These are phyloP conservation scores for Pezizomycotina sp. DNA, from an alignment of 2,329 filamentous ascomycete genomes.

Conservation along the genomic window DNA sequence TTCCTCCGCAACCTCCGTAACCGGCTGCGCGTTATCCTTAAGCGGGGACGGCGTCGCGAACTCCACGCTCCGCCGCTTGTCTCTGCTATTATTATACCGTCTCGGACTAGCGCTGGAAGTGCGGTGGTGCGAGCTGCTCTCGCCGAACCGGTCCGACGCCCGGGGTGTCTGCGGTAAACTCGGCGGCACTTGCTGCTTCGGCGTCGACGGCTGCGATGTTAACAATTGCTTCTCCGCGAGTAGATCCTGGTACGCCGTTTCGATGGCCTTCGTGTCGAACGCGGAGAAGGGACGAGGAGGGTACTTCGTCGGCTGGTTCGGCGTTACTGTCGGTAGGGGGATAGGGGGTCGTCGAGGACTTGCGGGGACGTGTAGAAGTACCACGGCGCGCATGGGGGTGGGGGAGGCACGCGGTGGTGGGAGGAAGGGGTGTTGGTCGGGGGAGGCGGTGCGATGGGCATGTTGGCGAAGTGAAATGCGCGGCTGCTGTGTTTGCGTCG, in stretches of 20 bases:
- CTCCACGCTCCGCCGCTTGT: slow-evolving; percentile 16
- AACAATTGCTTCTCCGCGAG: slow-evolving; percentile 21
- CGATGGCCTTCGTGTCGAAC: slow-evolving; percentile 63
- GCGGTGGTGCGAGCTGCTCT: slow-evolving; percentile 4
- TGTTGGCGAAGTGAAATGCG: no score
- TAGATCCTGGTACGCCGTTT: slow-evolving; percentile 58
- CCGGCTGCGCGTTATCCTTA: no score
- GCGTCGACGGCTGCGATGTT: slow-evolving; percentile 8
- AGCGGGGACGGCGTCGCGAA: slow-evolving; percentile 15
- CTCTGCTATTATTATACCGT: slow-evolving; percentile 4
- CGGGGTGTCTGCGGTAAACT: slow-evolving; percentile 5
- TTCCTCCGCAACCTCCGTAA: no score
- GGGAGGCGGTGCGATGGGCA: no score
- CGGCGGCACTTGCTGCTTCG: slow-evolving; percentile 4
- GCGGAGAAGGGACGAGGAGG: slow-evolving; percentile 61
- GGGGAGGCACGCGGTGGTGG: slow-evolving; percentile 18
- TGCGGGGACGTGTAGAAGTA: slow-evolving; percentile 76
- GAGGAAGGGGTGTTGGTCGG: slow-evolving; percentile 18
- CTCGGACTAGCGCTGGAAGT: slow-evolving; percentile 4
- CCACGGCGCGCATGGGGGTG: slow-evolving; percentile 47
- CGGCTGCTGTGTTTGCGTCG: no score
- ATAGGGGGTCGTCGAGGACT: slow-evolving; percentile 78
- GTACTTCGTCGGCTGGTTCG: slow-evolving; percentile 39
- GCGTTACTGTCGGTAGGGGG: slow-evolving; percentile 41
- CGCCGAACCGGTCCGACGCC: slow-evolving; percentile 10